Base-by-base conservation (phyloP, 345 rosid genomes). In the Odontarrhena argentea region DNA sequence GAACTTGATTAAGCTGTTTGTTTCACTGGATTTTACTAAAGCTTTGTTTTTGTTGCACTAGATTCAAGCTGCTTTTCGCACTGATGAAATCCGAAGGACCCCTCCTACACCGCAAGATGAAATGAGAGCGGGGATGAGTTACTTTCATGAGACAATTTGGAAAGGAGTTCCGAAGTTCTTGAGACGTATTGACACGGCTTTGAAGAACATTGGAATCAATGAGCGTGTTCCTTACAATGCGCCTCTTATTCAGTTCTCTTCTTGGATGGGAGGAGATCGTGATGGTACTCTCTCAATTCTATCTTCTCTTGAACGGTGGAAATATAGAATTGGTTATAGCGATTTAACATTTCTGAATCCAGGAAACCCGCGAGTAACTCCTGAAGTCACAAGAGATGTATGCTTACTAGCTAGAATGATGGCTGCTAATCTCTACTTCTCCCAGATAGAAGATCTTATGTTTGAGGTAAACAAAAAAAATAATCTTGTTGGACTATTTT, bases 251-350 rank as follows among this genome's bases (percentile, higher is more conserved):
- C 97, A 94, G 22, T 94, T 94, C 79, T 91, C 97, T 47, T 94
- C 99, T 38, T 94, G 99, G 99, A 94, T 94, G 99, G 99, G 99
- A 6, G 99, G 99, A 9, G 97, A 94, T 63, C 99, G 97, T 76
- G 96, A 94, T 77, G 99, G 97, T 94, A 61, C 28, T 3, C 14
- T 51, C 52, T 70, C 4, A 64, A 58, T 63, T 63, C 48, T 74
- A 38, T 43, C 40, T 55, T 37, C 12, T 14, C 18, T 4, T 46
- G 4, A 52, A 48, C 22, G 38, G n/a, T 46, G 24, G 2, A 53
- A 18, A 15, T 53, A 30, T 32, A 18, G 60, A 73, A 26, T 12
- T 37, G 56, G 47, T 47, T 59, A 7, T 54, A 13, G 12, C 0
- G 35, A 38, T 9, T 67, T 9, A 6, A 48, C 58, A 30, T 63